Base-by-base conservation (phyloP, 768 basidiomycete species). In the Mrakia hoshinonis region DNA sequence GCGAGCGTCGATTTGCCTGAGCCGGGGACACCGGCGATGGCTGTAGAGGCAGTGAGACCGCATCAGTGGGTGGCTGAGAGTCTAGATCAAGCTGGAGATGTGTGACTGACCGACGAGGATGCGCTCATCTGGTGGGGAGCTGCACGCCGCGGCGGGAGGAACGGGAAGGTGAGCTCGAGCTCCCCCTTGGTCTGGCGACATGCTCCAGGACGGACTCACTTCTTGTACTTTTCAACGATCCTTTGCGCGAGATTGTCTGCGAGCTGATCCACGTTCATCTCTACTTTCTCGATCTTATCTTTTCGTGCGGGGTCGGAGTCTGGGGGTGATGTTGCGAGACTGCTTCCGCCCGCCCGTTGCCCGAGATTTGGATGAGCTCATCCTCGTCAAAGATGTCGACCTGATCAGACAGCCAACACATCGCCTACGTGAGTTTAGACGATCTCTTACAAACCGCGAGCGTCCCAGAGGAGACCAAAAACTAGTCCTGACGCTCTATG, bases 1-100 rank as follows among this genome's bases (percentile, higher is more conserved):
- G 91, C 85, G 38, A 94, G 82, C 0, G 89, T 86, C 0, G 90
- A 88, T 82, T 96, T 96, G 22, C 93, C 92, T 0, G 89, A 89
- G 0, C 90, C 94, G 4, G 94, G 93, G 5, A 72, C 51, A 24
- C 70, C 55, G 43, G 48, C 15, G 26, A 43, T 47, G 22, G 22
- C 58, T 47, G 55, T 18, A 22, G 29, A 51, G 48, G 1, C 10
- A 38, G 0, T 6, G 26, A 18, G 26, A 31, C 43, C 6, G 15
- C 7, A 15, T 43, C 43, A 43, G 43, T 43, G n/a, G 11, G n/a
- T 3, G n/a, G n/a, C 62, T n/a, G 13, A 18, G 12, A 5, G 11
- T 10, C 3, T 29, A 36, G 1, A 31, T 5, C 18, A 31, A 39
- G 15, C 5, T 3, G 20, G 22, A 2, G 7, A 9, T 15, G 36